Conservation (phyloP, 345 rosid genomes). For the Cochlearia excelsa region DNA sequence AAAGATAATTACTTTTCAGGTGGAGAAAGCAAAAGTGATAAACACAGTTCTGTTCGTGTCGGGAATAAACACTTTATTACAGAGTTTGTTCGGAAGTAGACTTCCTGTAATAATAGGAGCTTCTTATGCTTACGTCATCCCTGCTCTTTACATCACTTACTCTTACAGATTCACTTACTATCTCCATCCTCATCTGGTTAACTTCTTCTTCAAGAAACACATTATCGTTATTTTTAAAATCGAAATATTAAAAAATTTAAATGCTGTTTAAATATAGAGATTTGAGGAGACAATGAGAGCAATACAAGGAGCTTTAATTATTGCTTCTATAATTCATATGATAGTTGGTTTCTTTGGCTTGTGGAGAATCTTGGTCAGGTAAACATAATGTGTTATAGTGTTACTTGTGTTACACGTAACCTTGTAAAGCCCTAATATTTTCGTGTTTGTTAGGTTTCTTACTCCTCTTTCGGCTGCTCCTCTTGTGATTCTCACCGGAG, state of each 20-base stretch:
- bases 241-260: not conserved
- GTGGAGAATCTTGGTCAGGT: constrained; percentile 75
- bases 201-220: not conserved
- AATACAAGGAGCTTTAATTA: constrained; percentile 72
- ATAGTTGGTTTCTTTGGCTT: constrained; percentile 77
- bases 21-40: constrained; percentile 77
- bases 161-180: constrained; percentile 39
- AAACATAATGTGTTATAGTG: not conserved
- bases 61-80: constrained; percentile 71
- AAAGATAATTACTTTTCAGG: constrained; percentile 34
- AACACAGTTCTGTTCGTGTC: constrained; percentile 70
- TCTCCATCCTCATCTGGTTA: constrained; percentile 41
- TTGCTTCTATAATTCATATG: constrained; percentile 62
- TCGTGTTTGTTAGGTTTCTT: constrained; percentile 50
- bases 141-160: constrained; percentile 59
- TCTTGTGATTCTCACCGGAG: constrained; percentile 75
- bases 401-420: constrained; percentile 12
- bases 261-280: constrained; percentile 44
- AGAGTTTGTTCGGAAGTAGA: constrained; percentile 68
- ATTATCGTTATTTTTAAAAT: not conserved
- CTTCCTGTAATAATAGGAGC: constrained; percentile 85
- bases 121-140: constrained; percentile 72
- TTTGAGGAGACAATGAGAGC: constrained; percentile 62
- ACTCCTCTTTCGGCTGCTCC: constrained; percentile 82
- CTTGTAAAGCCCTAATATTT: not conserved